These are phyloP conservation scores for Hanseniaspora osmophila DNA, from an alignment of 805 yeast species.

Conservation along the genomic window DNA sequence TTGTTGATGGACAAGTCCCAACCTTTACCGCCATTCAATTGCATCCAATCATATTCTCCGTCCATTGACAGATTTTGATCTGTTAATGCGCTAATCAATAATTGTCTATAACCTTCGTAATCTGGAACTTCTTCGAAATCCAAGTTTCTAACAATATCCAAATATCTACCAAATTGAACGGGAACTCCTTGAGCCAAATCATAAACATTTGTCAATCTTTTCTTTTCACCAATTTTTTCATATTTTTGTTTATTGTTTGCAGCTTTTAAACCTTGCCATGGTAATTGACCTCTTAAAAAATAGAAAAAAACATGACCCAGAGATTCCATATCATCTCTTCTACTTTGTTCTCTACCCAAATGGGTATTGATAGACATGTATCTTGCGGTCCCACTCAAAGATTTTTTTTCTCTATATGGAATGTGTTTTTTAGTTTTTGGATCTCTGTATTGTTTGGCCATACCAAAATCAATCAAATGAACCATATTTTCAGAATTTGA, in stretches of 20 bases:
- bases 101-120: slow-evolving; percentile 68
- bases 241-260: slow-evolving; percentile 96
- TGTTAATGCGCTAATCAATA: slow-evolving; percentile 66
- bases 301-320: slow-evolving; percentile 94
- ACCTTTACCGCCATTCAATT: slow-evolving; percentile 84
- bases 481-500: slow-evolving; percentile 73
- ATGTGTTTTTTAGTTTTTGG: slow-evolving; percentile 91
- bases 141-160: slow-evolving; percentile 75
- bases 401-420: slow-evolving; percentile 91
- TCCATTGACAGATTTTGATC: slow-evolving; percentile 61
- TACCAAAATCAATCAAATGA: slow-evolving; percentile 90
- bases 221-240: slow-evolving; percentile 93
- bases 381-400: slow-evolving; percentile 94
- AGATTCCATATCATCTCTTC: slow-evolving; percentile 93
- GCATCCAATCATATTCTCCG: slow-evolving; percentile 97
- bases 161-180: slow-evolving; percentile 81
- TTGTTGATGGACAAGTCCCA: slow-evolving; percentile 86
- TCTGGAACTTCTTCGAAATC: slow-evolving; percentile 91
- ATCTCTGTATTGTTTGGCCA: slow-evolving; percentile 97
- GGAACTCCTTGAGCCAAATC: slow-evolving; percentile 86
- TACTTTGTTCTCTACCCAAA: slow-evolving; percentile 89
- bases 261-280: slow-evolving; percentile 98
- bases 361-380: slow-evolving; percentile 97
- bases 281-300: slow-evolving; percentile 83
- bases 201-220: slow-evolving; percentile 73